Base-by-base conservation (phyloP, 2,329 filamentous ascomycete species). In the Penicillium sp. region DNA sequence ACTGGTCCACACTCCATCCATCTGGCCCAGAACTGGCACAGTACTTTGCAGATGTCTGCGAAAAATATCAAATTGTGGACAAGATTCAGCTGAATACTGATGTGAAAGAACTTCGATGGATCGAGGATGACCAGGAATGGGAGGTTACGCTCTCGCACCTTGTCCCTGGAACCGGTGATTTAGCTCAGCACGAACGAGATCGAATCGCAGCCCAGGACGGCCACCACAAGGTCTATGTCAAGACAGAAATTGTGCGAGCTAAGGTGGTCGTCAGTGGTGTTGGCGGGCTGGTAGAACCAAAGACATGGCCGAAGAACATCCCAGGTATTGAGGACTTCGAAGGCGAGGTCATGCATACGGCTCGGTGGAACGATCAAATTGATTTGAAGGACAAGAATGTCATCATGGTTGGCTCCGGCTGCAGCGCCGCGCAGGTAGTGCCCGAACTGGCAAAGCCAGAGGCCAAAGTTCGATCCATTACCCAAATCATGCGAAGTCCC, bases 21-120 rank as follows among this genome's bases (percentile, higher is more conserved):
- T 67, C 75, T 0, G 80, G 80, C 3, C 67, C 64, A 11, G 81
- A 84, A 60, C 78, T 84, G 33, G 73, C 78, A 14, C 71, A 75
- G 40, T 84, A 84, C 62, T 72, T 82, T 26, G 73, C 81, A 37
- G 75, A 78, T 50, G 80, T 83, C n/a, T 82, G 80, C 65, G 74
- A 77, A 49, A 73, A 78, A 46, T 83, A 78, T 64, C 61, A 77
- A 38, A 78, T 84, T 36, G 74, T 79, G 14, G 81, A 84, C 64
- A 85, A 85, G 61, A 81, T 85, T 42, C 79, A 84, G 57, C 72
- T 82, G 52, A 82, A 84, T 58, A 84, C 82, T 1, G 81, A 84
- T 43, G 79, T 85, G n/a, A 75, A 75, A 54, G 69, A 77, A 48
- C 74, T 80, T 48, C 72, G 67, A 49, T 85, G 82, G 81, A 67